Conservation (phyloP, 2,329 filamentous ascomycete genomes). For the Cladosporium velox region DNA sequence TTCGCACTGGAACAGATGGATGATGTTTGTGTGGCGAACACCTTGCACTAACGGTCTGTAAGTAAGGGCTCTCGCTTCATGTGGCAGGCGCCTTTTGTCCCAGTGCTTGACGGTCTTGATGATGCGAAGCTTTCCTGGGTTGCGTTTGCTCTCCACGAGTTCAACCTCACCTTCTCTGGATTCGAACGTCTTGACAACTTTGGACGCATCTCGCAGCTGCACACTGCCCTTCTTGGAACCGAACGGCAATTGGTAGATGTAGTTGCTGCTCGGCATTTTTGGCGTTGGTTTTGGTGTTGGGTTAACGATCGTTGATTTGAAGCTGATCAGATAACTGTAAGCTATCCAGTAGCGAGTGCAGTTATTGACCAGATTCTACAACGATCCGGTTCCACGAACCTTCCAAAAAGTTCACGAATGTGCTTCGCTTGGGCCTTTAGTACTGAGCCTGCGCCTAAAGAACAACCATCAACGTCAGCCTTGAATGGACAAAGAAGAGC, state of each 20-base stretch:
- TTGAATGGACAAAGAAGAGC: background rate
- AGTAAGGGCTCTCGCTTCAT: background rate
- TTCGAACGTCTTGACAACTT: background rate
- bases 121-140: background rate
- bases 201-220: background rate
- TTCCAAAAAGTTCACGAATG: background rate
- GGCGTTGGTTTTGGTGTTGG: background rate
- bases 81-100: background rate
- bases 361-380: background rate
- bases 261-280: background rate
- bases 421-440: background rate
- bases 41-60: background rate
- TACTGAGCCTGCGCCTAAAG: background rate
- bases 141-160: background rate
- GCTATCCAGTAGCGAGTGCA: conserved; percentile 2
- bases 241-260: conserved; percentile 3
- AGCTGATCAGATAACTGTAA: background rate
- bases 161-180: conserved; percentile 2
- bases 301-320: background rate
- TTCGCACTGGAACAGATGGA: conserved; percentile 1
- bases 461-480: background rate
- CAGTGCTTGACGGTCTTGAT: conserved; percentile 7
- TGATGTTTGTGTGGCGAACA: conserved; percentile 4
- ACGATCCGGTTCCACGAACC: background rate
- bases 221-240: background rate